phyloP scores from a whole-genome alignment of 2,329 filamentous ascomycete species.

The Verticillium klebahnii region DNA sequence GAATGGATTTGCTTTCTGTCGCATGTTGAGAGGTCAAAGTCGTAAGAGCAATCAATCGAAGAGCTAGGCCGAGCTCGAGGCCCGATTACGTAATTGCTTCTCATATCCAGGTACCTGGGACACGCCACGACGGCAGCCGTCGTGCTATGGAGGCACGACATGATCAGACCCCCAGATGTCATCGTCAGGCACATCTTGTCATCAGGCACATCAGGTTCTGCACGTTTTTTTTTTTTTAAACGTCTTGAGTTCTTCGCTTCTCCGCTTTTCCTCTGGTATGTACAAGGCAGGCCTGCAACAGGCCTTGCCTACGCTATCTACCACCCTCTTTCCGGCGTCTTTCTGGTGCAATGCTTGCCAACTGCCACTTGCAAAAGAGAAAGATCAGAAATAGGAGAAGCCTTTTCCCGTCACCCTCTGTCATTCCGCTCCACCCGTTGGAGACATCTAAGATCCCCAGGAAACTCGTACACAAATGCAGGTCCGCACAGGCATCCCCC shows the following conservation, averaged over 20 bases:
- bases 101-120: too few relatives aligned
- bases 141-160: too few relatives aligned
- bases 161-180: too few relatives aligned
- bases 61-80: not conserved
- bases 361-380: not conserved
- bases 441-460: not conserved
- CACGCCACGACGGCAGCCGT: too few relatives aligned
- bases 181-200: not conserved
- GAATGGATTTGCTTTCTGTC: not conserved
- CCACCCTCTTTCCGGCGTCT: not conserved
- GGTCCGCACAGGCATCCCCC: slow-evolving; percentile 3
- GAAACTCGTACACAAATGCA: slow-evolving; percentile 1
- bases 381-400: not conserved
- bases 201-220: too few relatives aligned
- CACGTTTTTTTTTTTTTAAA: not conserved
- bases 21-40: not conserved
- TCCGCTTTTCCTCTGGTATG: not conserved
- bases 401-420: not conserved
- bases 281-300: not conserved
- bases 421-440: not conserved
- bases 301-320: not conserved
- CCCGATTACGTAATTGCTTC: not conserved
- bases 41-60: not conserved
- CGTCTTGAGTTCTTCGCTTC: not conserved
- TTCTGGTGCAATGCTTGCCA: not conserved